These are phyloP conservation scores for Alternaria postmessia DNA, from an alignment of 2,329 filamentous ascomycete species.

Conservation along the genomic window DNA sequence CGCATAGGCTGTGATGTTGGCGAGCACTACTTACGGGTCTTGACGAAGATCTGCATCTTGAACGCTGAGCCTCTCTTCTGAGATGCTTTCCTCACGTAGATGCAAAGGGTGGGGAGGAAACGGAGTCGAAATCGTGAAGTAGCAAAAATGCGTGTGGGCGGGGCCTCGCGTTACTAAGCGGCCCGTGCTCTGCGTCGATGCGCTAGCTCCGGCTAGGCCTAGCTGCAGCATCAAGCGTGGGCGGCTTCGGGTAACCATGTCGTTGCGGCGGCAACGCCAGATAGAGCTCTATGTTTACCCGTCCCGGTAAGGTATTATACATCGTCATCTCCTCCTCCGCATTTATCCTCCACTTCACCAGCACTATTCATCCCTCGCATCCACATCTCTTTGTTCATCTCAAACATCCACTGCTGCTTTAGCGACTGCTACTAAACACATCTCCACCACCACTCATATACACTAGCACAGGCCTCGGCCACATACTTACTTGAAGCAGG, in stretches of 20 bases:
- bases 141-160: conserved; percentile 37
- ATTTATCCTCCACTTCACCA: conserved; percentile 29
- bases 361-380: conserved; percentile 30
- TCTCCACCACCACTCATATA: conserved; percentile 17
- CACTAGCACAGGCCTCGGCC: conserved; percentile 42
- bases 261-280: conserved; percentile 5
- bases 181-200: not conserved
- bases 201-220: not conserved
- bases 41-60: conserved; percentile 96
- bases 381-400: conserved; percentile 32
- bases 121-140: conserved; percentile 18
- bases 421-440: conserved; percentile 18
- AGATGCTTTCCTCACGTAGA: conserved; percentile 20
- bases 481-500: conserved; percentile 49
- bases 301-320: conserved; percentile 31
- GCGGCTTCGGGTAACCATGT: conserved; percentile 4
- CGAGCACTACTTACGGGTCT: conserved; percentile 75
- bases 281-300: conserved; percentile 32
- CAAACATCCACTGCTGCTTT: conserved; percentile 23
- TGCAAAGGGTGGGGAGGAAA: conserved; percentile 16
- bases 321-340: conserved; percentile 40
- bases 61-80: conserved; percentile 11
- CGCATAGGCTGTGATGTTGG: not conserved
- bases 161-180: conserved; percentile 20
- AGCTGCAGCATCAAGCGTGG: not conserved